These are phyloP conservation scores for Crithidia thermophila DNA, from an alignment of 208 protist species.

Conservation along the genomic window DNA sequence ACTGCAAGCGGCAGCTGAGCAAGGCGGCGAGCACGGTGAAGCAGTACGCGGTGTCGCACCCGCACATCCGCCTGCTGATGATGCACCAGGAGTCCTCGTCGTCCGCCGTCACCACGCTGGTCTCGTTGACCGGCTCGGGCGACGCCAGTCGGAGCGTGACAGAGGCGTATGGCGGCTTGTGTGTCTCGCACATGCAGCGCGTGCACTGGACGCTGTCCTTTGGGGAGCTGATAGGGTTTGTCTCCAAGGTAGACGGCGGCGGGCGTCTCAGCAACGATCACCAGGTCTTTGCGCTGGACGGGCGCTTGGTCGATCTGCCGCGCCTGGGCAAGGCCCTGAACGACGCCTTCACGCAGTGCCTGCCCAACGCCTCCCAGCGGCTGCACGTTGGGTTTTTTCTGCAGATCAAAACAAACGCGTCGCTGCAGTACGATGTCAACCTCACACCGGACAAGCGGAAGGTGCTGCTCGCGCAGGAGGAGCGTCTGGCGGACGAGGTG, in stretches of 20 bases:
- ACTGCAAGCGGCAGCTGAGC: constrained; percentile 69
- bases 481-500: constrained; percentile 43
- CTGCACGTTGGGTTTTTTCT: constrained; percentile 78
- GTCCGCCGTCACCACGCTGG: constrained; percentile 55
- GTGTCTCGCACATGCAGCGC: constrained; percentile 49
- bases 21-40: constrained; percentile 56
- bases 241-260: constrained; percentile 53
- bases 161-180: constrained; percentile 84
- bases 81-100: constrained; percentile 51
- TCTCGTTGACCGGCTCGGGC: constrained; percentile 72
- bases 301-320: constrained; percentile 83
- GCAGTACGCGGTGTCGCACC: constrained; percentile 90
- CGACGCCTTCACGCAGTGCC: constrained; percentile 72
- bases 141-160: constrained; percentile 63
- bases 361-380: constrained; percentile 74
- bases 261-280: constrained; percentile 65
- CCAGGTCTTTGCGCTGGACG: constrained; percentile 81
- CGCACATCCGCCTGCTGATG: constrained; percentile 66
- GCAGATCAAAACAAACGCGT: constrained; percentile 38
- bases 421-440: constrained; percentile 81
- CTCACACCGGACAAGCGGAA: constrained; percentile 80
- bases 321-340: constrained; percentile 66
- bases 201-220: constrained; percentile 68
- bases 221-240: constrained; percentile 61
- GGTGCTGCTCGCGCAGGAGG: constrained; percentile 58